Evolutionary conservation across 2,329 filamentous ascomycete genomes (phyloP), one percentile per base, ranked within the genome.

Genomic region (Apiospora hydei): DNA sequence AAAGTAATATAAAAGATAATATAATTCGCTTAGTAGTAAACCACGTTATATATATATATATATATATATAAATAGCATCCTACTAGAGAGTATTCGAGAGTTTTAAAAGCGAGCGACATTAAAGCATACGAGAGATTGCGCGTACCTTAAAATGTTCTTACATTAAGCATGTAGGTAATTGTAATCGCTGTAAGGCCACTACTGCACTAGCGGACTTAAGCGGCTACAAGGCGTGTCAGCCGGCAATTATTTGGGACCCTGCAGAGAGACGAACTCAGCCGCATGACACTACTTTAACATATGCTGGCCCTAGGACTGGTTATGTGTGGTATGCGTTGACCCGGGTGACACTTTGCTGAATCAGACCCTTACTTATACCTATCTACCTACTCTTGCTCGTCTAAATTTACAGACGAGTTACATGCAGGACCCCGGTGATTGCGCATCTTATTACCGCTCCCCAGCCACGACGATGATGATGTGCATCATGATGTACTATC

Each of bases 191-290:
- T 13, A 10, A 64, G 57, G 18, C 34, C 57, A 64, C 30, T 64
- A 14, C 38, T 64, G 57, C 57, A 64, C 34, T 41, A 38, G 34
- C 34, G 57, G 57, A 64, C 34, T 64, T 64, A 64, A 64, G 30
- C 57, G 57, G 57, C 34, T 14, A 64, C 57, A 64, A 64, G 53
- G n/a, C 53, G 18, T 61, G 26, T 26, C 26, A 18, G 14, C 26
- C 14, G 26, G 4, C 26, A 61, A 16, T 61, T 14, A 61, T 18
- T 41, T 6, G 8, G 57, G 57, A 14, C 57, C 57, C 57, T 64
- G 57, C 57, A 64, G 18, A 8, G 34, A 13, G 18, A 21, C 11
- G 3, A 24, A 64, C 30, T 41, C 34, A 61, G 57, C 34, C 30
- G 34, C 57, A 64, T 41, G 30, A 21, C 8, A 30, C 26, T 30